Evolutionary conservation across 2,329 filamentous ascomycete genomes (phyloP).

Genomic region (Calonectria honghensis): DNA sequence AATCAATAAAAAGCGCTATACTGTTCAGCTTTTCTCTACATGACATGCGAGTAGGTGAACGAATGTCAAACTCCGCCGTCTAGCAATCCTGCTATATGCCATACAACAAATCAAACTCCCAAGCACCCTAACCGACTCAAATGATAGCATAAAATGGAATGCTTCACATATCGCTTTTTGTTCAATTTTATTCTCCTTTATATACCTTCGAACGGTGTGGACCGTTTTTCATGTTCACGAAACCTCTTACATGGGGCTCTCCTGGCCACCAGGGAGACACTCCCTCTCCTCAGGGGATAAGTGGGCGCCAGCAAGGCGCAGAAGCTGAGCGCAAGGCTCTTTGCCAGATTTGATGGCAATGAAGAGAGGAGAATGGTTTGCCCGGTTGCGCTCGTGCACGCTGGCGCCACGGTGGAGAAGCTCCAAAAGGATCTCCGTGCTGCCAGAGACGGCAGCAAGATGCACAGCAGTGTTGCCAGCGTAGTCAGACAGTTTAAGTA

Average conservation of each 20-base stretch:
- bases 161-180: neutral
- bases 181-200: neutral
- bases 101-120: slow-evolving; percentile 24
- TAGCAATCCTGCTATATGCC: slow-evolving; percentile 20
- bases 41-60: neutral
- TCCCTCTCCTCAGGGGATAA: slow-evolving; percentile 67
- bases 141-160: neutral
- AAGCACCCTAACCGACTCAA: neutral
- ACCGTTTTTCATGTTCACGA: neutral
- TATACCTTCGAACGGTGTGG: neutral
- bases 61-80: slow-evolving; percentile 19
- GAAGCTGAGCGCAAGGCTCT: slow-evolving; percentile 70
- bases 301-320: slow-evolving; percentile 76
- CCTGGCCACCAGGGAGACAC: slow-evolving; percentile 49
- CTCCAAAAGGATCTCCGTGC: slow-evolving; percentile 73
- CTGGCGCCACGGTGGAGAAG: slow-evolving; percentile 78
- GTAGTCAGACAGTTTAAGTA: slow-evolving; percentile 86
- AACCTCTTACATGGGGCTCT: slow-evolving; percentile 30
- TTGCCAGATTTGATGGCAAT: slow-evolving; percentile 76
- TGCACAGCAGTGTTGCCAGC: slow-evolving; percentile 84
- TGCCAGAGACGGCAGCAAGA: slow-evolving; percentile 73
- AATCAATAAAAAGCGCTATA: neutral
- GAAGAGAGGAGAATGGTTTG: slow-evolving; percentile 80
- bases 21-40: slow-evolving; percentile 7
- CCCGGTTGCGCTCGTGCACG: slow-evolving; percentile 79